Evolutionary conservation across 2,329 filamentous ascomycete species (phyloP), one percentile per base, ranked within the genome.

Genomic region (Epichloe amarillans): DNA sequence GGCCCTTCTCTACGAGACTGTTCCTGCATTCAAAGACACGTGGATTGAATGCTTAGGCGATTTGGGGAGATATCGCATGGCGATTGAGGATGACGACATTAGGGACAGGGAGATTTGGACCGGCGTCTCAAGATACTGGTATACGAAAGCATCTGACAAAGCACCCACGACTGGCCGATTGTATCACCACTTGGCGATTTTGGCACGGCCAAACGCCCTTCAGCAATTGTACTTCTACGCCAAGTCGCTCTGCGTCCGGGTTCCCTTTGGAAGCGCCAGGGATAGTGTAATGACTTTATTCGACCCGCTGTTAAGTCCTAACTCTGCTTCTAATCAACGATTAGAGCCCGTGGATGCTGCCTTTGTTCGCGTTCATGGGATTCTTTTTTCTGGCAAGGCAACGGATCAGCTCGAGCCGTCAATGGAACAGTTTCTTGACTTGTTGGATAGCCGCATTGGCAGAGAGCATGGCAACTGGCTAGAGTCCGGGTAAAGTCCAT

Each of bases 1-100:
- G 77, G 84, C 87, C 0, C 66, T 96, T 0, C 67, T 96, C 0
- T 86, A 89, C 53, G 91, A 97, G 59, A 95, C 87, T 0, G 87
- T 95, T 0, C 82, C 86, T 0, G 74, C 78, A 0, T 96, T 95
- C 56, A 79, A 86, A 49, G 86, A 93, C 52, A 95, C 87, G 0
- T 97, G 91, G 91, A 87, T 95, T 8, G 91, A 96, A 57, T 96
- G 90, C 49, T 69, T 97, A 0, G 91, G 91, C 0, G 90, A 97
- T 61, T 67, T 97, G 0, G 85, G 84, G 0, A 74, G 90, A 19
- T 96, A 94, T 43, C 64, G 76, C 0, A 96, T 96, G 89, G 88
- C 89, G 0, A 89, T 96, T 43, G 90, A 96, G 63, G 86, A 95
- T 40, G 80, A 85, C 26, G 84, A 93, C 54, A 74, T 86, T 19